Evolutionary conservation across 495 filamentous ascomycete species (phyloP), one percentile per base, ranked within the genome.

Genomic region (Hamigera avellanea): DNA sequence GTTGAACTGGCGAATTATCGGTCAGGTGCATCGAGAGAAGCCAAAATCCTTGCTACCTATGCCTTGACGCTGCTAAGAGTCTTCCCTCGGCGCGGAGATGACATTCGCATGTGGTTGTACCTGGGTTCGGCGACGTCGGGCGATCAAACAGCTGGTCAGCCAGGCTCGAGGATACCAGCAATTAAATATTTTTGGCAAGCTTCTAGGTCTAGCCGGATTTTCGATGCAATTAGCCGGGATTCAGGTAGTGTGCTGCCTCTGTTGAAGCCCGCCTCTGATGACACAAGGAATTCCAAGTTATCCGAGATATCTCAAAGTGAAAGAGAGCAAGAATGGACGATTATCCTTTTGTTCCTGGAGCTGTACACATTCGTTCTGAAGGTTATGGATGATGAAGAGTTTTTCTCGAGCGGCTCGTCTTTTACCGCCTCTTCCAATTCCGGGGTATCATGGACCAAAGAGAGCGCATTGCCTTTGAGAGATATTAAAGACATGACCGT

Each of bases 61-160:
- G 83, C 86, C 2, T 64, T 96, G 28, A 91, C 83, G 10, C 59
- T 99, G 7, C 59, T 96, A 6, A 76, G 81, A 39, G 83, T 86
- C 37, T 99, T 99, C 45, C 91, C 88, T 14, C 67, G 72, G 7
- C 70, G 76, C 26, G 75, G 78, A 14, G 86, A 94, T 48, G 93
- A 96, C 35, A 93, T 96, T 35, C 80, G 88, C 1, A 93, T 96
- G 85, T 93, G 91, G 69, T 63, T 99, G 3, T 96, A 87, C 45
- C 62, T 87, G 10, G 81, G 86, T 0, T 86, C 86, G 19, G 78
- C 83, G 8, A 62, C 69, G 12, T 59, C 61, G 14, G 41, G 40
- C 1, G 46, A 53, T 18, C 44, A 50, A 10, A 23, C 42, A 2
- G 69, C 68, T 14, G 61, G 45, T 13, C 49, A 54, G 19, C 49